Conservation (phyloP, 1,139 yeast genomes). For the Hansenula sp. region DNA sequence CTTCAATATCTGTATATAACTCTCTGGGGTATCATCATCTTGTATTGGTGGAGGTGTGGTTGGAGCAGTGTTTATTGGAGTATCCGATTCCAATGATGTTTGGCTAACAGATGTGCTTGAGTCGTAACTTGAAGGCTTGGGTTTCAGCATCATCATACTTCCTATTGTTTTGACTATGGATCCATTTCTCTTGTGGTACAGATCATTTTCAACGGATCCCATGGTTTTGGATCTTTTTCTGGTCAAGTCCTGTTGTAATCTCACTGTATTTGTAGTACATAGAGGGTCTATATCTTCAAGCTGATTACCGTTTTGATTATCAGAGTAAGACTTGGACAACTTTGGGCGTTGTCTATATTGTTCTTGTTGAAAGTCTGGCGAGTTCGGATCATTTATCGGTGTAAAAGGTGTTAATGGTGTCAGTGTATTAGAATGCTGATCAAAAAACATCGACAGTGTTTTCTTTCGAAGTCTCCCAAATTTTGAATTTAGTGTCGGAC, state of each 20-base stretch:
- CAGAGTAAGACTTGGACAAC: conserved; percentile 3
- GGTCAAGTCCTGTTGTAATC: conserved; percentile 6
- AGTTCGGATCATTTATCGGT: background rate
- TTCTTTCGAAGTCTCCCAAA: conserved; percentile 12
- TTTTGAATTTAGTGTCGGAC: conserved; percentile 6
- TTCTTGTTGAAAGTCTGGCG: background rate
- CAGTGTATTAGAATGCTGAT: conserved; percentile 2
- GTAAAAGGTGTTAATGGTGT: background rate
- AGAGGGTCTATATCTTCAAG: background rate
- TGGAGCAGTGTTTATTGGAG: conserved; percentile 2
- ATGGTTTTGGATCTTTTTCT: conserved; percentile 21
- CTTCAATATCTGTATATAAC: conserved; percentile 30
- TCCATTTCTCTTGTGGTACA: conserved; percentile 27
- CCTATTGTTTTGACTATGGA: conserved; percentile 33
- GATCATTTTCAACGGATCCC: conserved; percentile 21
- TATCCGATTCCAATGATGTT: conserved; percentile 11
- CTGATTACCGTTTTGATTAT: background rate
- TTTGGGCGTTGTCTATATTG: background rate
- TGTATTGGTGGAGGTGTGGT: conserved; percentile 29
- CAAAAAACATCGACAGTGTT: conserved; percentile 18
- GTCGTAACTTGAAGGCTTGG: conserved; percentile 12
- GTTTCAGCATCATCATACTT: conserved; percentile 29
- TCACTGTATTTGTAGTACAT: background rate
- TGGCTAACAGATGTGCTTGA: conserved; percentile 4
- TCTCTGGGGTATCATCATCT: conserved; percentile 30